A percentile compares a stretch with the other conserved stretches of the same genome.
These are phyloP conservation scores for Fusarium papillatum DNA, from an alignment of 2,329 filamentous ascomycete genomes.

Conservation along the genomic window DNA sequence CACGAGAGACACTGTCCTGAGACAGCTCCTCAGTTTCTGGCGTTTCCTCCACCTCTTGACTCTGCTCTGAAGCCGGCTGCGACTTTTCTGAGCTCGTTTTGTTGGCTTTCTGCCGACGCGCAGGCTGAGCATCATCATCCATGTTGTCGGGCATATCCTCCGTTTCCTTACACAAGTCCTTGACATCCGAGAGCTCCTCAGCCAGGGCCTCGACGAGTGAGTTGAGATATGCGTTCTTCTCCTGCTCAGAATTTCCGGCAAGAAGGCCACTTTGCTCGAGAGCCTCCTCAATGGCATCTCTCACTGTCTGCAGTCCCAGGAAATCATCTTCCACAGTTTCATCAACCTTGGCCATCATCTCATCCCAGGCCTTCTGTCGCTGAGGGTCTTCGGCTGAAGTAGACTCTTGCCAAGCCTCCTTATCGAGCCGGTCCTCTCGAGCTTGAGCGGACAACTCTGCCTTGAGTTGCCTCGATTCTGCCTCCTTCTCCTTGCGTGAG, in stretches of 20 bases:
- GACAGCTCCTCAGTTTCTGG: not conserved
- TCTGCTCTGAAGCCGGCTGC: not conserved
- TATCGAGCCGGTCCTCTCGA: slow-evolving; percentile 30
- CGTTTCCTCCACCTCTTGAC: not conserved
- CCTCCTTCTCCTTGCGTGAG: slow-evolving; percentile 48
- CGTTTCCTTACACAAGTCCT: slow-evolving; percentile 36
- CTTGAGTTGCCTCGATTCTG: slow-evolving; percentile 18
- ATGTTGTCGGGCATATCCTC: slow-evolving; percentile 16
- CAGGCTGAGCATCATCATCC: slow-evolving; percentile 8
- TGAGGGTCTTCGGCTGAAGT: slow-evolving; percentile 28
- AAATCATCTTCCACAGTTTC: slow-evolving; percentile 71
- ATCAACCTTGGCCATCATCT: slow-evolving; percentile 68
- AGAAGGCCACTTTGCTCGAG: slow-evolving; percentile 68
- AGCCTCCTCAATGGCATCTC: slow-evolving; percentile 68
- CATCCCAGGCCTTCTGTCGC: slow-evolving; percentile 63
- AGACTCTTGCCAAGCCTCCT: slow-evolving; percentile 23
- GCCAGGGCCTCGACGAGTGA: slow-evolving; percentile 64
- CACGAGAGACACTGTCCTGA: not conserved
- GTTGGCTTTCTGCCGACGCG: slow-evolving; percentile 9
- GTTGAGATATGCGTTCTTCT: slow-evolving; percentile 63
- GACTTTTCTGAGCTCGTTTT: not conserved
- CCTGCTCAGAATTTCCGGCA: slow-evolving; percentile 57
- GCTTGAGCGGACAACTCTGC: slow-evolving; percentile 14
- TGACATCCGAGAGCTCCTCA: slow-evolving; percentile 44
- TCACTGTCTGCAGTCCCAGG: slow-evolving; percentile 63